Conservation (phyloP, 2,329 filamentous ascomycete species). For the Reticulascus tulasneorum region DNA sequence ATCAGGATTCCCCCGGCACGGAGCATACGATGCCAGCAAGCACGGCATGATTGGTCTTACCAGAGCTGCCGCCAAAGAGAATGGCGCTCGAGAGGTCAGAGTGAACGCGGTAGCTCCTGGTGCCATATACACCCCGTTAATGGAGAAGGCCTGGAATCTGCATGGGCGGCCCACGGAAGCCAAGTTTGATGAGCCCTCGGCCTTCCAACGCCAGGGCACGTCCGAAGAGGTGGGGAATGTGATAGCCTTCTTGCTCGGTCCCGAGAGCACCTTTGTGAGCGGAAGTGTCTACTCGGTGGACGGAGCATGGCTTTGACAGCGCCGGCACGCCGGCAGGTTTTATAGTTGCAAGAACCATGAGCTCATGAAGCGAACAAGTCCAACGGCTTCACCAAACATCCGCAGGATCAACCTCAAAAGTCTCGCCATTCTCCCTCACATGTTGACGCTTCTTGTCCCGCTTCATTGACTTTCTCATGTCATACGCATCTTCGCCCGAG, state of each 20-base stretch:
- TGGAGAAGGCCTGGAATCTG: constrained; percentile 38
- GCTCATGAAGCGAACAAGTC: background rate
- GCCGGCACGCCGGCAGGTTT: background rate
- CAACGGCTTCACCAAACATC: constrained; percentile 84
- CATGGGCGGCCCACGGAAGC: constrained; percentile 27
- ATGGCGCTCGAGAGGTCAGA: constrained; percentile 38
- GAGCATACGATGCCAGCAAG: constrained; percentile 35
- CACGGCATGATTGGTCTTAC: constrained; percentile 33
- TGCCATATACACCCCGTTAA: constrained; percentile 43
- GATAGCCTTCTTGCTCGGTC: constrained; percentile 44
- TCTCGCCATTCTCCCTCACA: constrained; percentile 75
- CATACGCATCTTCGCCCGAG: constrained; percentile 80
- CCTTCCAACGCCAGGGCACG: constrained; percentile 39
- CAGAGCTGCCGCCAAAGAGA: constrained; percentile 31
- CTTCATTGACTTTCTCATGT: constrained; percentile 91
- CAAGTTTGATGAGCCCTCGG: constrained; percentile 37
- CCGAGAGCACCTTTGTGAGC: constrained; percentile 42
- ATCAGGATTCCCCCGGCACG: constrained; percentile 26
- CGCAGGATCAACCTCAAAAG: constrained; percentile 70
- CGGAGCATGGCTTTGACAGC: constrained; percentile 34
- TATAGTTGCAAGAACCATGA: constrained; percentile 1
- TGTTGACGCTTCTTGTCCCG: constrained; percentile 74
- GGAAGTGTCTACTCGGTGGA: constrained; percentile 43
- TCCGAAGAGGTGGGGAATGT: constrained; percentile 43
- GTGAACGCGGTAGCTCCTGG: constrained; percentile 45